Percentiles rank a stretch among this genome's conserved stretches.
Evolutionary conservation across 768 basidiomycete species (phyloP).

Genomic region (Tremella fuciformis): DNA sequence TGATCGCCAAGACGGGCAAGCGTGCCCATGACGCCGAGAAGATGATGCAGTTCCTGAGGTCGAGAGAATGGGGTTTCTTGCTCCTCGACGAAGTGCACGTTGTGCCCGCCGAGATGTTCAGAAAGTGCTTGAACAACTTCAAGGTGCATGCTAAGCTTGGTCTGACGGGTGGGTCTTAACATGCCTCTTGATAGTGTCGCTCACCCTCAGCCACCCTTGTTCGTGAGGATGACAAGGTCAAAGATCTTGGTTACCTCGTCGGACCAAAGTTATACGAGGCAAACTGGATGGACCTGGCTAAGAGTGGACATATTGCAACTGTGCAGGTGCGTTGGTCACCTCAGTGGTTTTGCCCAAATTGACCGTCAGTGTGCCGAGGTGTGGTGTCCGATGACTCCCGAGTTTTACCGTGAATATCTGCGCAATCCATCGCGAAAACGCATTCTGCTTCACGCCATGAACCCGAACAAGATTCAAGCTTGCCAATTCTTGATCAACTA

Average conservation of each 20-base stretch:
- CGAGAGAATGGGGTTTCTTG: conserved; percentile 99
- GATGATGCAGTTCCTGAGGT: conserved; percentile 99
- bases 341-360: not conserved
- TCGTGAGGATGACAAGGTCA: conserved; percentile 98
- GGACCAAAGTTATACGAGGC: conserved; percentile 99
- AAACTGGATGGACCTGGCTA: conserved; percentile 99
- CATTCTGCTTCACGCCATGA: conserved; percentile 98
- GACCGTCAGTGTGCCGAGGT: conserved; percentile 88
- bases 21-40: conserved; percentile 98
- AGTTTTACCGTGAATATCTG: conserved; percentile 97
- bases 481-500: conserved; percentile 98
- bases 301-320: conserved; percentile 98
- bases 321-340: conserved; percentile 73
- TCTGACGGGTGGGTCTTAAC: conserved; percentile 68
- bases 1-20: conserved; percentile 98
- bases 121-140: conserved; percentile 94
- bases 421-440: conserved; percentile 78
- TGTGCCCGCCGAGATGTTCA: conserved; percentile 97
- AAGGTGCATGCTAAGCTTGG: conserved; percentile 99
- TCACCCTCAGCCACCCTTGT: conserved; percentile 78
- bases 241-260: conserved; percentile 97
- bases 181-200: conserved; percentile 3
- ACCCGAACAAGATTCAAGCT: conserved; percentile 98
- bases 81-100: conserved; percentile 98
- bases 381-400: conserved; percentile 99